phyloP scores from a whole-genome alignment of 2,329 filamentous ascomycete genomes.

The Colletotrichum lini region DNA sequence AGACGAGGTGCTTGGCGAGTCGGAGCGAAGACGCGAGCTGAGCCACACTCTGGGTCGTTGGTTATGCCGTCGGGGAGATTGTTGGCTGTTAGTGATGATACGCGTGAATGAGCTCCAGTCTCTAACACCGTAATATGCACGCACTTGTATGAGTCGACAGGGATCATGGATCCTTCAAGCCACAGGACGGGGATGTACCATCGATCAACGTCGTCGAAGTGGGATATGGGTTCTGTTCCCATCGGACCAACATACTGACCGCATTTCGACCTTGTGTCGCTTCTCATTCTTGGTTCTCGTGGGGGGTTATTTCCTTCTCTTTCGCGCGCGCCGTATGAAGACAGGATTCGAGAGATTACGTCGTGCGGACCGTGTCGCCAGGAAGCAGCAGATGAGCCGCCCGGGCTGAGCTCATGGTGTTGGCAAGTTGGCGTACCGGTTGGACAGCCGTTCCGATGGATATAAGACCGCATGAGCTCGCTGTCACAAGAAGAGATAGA shows the following conservation, averaged over 20 bases:
- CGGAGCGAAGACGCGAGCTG: conserved; percentile 23
- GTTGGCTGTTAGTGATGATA: background rate
- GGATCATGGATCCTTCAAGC: conserved; percentile 10
- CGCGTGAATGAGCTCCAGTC: background rate
- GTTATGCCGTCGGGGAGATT: conserved; percentile 28
- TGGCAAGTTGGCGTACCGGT: background rate
- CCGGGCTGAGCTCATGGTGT: background rate
- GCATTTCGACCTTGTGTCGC: background rate
- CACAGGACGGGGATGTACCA: background rate
- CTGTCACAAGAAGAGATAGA: background rate
- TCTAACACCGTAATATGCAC: background rate
- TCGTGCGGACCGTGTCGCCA: too few species aligned
- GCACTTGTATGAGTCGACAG: background rate
- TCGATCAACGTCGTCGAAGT: background rate
- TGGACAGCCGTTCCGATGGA: background rate
- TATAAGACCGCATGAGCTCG: conserved; percentile 7
- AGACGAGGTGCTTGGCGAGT: conserved; percentile 16
- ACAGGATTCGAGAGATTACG: background rate
- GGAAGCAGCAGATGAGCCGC: too few species aligned
- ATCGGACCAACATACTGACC: background rate
- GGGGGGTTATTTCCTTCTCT: too few species aligned
- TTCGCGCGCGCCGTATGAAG: too few species aligned
- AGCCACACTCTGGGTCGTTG: conserved; percentile 3
- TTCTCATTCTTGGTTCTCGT: background rate
- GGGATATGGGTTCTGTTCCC: background rate